Percentiles rank a stretch among this genome's conserved stretches.
These are phyloP conservation scores for Saturnispora serradocipensis DNA, from an alignment of 805 yeast species.

Conservation along the genomic window DNA sequence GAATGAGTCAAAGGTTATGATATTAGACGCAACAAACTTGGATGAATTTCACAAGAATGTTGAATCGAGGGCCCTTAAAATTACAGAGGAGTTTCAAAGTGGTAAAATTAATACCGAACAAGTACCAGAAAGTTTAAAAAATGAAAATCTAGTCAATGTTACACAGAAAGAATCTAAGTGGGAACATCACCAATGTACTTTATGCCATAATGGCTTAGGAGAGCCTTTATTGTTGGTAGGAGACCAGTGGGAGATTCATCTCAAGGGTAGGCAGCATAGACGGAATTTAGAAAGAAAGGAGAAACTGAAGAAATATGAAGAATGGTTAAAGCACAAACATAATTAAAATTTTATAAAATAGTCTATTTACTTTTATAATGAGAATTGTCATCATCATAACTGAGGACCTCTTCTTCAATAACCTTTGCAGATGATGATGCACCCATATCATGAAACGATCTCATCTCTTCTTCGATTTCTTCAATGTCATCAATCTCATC, in stretches of 20 bases:
- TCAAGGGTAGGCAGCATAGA: slow-evolving; percentile 59
- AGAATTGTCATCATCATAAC: not conserved
- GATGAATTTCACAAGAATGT: slow-evolving; percentile 52
- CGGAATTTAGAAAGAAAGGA: slow-evolving; percentile 38
- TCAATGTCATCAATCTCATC: slow-evolving; percentile 39
- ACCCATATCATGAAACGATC: slow-evolving; percentile 6
- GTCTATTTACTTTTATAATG: not conserved
- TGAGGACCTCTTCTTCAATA: slow-evolving; percentile 2
- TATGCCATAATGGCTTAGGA: slow-evolving; percentile 45
- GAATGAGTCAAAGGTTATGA: slow-evolving; percentile 51
- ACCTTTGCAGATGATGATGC: not conserved
- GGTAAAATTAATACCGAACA: slow-evolving; percentile 7
- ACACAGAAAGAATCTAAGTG: slow-evolving; percentile 30
- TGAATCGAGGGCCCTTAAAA: slow-evolving; percentile 40
- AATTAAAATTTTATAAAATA: not conserved
- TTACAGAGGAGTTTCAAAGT: slow-evolving; percentile 30
- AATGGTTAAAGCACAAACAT: slow-evolving; percentile 20
- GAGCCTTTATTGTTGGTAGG: slow-evolving; percentile 63
- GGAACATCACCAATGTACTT: slow-evolving; percentile 61
- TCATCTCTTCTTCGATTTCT: slow-evolving; percentile 29
- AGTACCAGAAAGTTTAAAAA: slow-evolving; percentile 15
- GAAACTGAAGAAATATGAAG: slow-evolving; percentile 46
- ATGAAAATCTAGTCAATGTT: slow-evolving; percentile 7
- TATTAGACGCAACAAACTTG: slow-evolving; percentile 73
- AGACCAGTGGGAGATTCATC: slow-evolving; percentile 60